Evolutionary conservation across 1,284 basidiomycete genomes (phyloP).

Genomic region (Pseudozyma sp.): DNA sequence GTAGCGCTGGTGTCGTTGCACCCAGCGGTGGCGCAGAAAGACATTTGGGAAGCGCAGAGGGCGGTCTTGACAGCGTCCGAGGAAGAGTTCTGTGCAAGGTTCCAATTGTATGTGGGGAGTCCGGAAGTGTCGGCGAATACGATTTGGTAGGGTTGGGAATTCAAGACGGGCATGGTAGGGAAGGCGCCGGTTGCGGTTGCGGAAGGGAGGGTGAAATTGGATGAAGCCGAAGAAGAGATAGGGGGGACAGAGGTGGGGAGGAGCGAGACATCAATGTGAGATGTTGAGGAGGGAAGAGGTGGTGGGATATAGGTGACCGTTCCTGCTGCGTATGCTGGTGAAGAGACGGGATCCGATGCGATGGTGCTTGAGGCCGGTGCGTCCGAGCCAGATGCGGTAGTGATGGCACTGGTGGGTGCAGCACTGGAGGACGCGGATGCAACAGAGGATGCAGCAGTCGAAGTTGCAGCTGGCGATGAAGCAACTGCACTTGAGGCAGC

Average conservation of each 20-base stretch:
- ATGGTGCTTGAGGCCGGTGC: slow-evolving; percentile 31
- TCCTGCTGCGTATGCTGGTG: slow-evolving; percentile 42
- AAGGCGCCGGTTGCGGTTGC: slow-evolving; percentile 49
- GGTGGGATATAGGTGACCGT: slow-evolving; percentile 40
- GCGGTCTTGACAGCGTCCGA: slow-evolving; percentile 24
- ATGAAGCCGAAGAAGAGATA: slow-evolving; percentile 36
- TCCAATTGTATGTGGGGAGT: slow-evolving; percentile 39
- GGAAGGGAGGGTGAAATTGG: slow-evolving; percentile 56
- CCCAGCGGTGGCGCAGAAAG: slow-evolving; percentile 60
- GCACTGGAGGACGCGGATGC: slow-evolving; percentile 6
- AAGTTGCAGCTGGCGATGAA: slow-evolving; percentile 7
- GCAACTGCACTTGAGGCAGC: slow-evolving; percentile 9
- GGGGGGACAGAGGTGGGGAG: slow-evolving; percentile 34
- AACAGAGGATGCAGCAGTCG: slow-evolving; percentile 4
- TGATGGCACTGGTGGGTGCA: slow-evolving; percentile 15
- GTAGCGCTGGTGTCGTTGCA: slow-evolving; percentile 49
- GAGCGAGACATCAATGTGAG: slow-evolving; percentile 33
- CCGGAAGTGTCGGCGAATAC: slow-evolving; percentile 43
- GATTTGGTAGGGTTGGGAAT: slow-evolving; percentile 49
- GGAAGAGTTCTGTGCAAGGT: slow-evolving; percentile 37
- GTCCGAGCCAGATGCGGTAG: slow-evolving; percentile 25
- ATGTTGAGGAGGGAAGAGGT: slow-evolving; percentile 25
- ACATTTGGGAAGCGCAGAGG: slow-evolving; percentile 58
- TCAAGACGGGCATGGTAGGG: slow-evolving; percentile 26
- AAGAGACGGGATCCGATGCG: slow-evolving; percentile 19